A percentile compares a stretch with the other conserved stretches of the same genome.
Evolutionary conservation across 495 filamentous ascomycete genomes (phyloP).

Genomic region (Friedmanniomyces simplex): DNA sequence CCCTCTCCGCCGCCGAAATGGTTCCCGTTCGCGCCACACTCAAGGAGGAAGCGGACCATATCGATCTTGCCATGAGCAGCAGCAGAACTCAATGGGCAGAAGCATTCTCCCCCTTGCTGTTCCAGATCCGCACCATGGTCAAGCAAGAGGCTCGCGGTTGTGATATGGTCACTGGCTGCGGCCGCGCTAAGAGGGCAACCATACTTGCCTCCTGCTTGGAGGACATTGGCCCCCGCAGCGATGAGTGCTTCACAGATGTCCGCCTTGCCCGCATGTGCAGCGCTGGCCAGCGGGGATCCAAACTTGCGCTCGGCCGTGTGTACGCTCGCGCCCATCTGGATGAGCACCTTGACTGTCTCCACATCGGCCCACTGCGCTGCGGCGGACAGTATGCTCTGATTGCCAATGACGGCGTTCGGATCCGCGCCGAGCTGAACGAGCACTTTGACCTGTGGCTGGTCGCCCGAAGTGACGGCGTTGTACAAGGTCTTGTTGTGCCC

Average conservation of each 20-base stretch:
- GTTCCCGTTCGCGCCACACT: background rate
- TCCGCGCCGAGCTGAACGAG: slow-evolving; percentile 1
- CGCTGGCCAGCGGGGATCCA: background rate
- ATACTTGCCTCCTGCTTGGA: slow-evolving; percentile 2
- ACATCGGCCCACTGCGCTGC: slow-evolving; percentile 1
- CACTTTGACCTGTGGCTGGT: background rate
- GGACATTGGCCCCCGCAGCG: slow-evolving; percentile 1
- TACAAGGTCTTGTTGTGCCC: background rate
- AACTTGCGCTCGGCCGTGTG: background rate
- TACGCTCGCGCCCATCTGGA: background rate
- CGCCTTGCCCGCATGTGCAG: background rate
- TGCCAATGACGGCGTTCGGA: background rate
- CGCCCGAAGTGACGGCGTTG: slow-evolving; percentile 5
- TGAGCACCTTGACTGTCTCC: slow-evolving; percentile 3
- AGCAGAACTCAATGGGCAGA: background rate
- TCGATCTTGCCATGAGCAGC: background rate
- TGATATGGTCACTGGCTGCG: background rate
- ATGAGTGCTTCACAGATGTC: slow-evolving; percentile 1
- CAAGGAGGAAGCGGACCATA: background rate
- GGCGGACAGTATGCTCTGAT: slow-evolving; percentile 2
- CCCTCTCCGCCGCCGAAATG: background rate
- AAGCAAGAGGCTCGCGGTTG: background rate
- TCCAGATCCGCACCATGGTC: slow-evolving; percentile 4
- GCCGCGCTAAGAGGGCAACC: slow-evolving; percentile 10
- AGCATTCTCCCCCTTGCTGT: background rate